A percentile compares a stretch with the other conserved stretches of the same genome.
phyloP scores from a whole-genome alignment of 148 eudicot genomes.

The Euryodendron excelsum region DNA sequence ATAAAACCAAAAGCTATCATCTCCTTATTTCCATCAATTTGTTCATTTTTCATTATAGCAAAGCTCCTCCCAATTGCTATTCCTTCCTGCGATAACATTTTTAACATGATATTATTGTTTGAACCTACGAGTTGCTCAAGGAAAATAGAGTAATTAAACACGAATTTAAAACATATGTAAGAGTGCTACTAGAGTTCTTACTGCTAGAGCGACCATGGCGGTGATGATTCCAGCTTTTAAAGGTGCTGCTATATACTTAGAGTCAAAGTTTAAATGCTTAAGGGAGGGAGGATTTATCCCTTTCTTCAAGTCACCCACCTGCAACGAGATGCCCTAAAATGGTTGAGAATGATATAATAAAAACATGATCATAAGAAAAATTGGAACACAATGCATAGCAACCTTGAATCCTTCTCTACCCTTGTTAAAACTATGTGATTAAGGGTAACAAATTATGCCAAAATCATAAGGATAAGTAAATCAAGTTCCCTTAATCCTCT shows the following conservation, averaged over 20 bases:
- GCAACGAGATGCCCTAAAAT: neutral
- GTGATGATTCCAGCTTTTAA: constrained; percentile 70
- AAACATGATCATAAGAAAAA: neutral
- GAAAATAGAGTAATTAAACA: no score
- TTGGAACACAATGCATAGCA: no score
- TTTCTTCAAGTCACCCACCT: constrained; percentile 77
- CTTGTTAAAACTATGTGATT: no score
- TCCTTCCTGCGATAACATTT: constrained; percentile 62
- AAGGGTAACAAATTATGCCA: no score
- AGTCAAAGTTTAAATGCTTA: constrained; percentile 46
- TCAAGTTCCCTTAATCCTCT: no score
- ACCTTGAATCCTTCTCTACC: no score
- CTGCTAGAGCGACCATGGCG: constrained; percentile 71
- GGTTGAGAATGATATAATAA: neutral
- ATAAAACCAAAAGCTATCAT: constrained; percentile 92
- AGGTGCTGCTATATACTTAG: constrained; percentile 52
- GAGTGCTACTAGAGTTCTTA: constrained; percentile 26
- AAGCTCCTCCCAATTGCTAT: constrained; percentile 92
- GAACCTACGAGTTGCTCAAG: no score
- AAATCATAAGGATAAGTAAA: no score
- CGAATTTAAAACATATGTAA: no score
- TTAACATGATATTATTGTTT: neutral
- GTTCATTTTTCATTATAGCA: constrained; percentile 63
- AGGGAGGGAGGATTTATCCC: constrained; percentile 75
- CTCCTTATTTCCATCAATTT: constrained; percentile 92